These are phyloP conservation scores for Clitoria ternatea DNA, from an alignment of 306 rosid genomes.

Conservation along the genomic window DNA sequence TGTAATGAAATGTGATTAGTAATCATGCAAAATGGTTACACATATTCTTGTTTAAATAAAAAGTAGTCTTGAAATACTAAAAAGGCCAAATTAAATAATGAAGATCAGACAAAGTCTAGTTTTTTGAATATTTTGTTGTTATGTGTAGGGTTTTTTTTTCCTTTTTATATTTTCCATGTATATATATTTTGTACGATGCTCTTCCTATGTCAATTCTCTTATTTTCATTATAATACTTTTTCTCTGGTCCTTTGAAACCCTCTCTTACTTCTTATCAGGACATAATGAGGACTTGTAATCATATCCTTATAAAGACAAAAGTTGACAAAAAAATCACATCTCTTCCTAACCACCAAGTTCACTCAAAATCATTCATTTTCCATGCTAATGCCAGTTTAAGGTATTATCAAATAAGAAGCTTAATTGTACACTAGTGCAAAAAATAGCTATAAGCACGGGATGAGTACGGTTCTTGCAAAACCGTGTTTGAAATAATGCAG, in stretches of 20 bases:
- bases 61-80: constrained; percentile 26
- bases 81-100: constrained; percentile 27
- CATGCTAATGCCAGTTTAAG: too few relatives aligned
- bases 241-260: not conserved
- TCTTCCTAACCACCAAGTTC: too few relatives aligned
- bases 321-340: too few relatives aligned
- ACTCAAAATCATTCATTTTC: too few relatives aligned
- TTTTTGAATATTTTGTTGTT: constrained; percentile 50
- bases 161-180: constrained; percentile 36
- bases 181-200: constrained; percentile 27
- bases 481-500: too few relatives aligned
- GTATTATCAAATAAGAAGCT: too few relatives aligned
- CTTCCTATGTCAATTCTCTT: not conserved
- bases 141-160: not conserved
- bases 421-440: too few relatives aligned
- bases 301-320: too few relatives aligned
- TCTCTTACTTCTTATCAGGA: not conserved
- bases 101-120: constrained; percentile 44
- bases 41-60: constrained; percentile 29
- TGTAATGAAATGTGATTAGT: constrained; percentile 34
- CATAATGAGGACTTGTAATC: not conserved
- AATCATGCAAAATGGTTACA: constrained; percentile 36
- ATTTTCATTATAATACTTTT: not conserved
- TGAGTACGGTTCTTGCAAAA: too few relatives aligned
- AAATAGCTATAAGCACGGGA: too few relatives aligned